phyloP scores from a whole-genome alignment of 2,329 filamentous ascomycete genomes.

The Alternaria metachromatica region DNA sequence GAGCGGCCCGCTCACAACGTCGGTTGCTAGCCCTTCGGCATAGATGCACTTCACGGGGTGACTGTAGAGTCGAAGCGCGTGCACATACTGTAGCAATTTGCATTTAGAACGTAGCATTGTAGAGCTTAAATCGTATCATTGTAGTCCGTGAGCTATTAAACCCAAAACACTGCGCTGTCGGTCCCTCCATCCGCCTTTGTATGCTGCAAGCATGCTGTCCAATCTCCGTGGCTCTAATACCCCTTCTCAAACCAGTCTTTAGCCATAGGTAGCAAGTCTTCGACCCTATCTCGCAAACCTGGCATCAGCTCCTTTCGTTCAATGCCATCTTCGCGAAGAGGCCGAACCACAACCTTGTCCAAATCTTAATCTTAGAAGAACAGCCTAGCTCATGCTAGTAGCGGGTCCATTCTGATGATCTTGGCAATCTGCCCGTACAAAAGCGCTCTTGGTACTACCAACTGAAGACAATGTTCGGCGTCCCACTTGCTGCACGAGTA shows the following conservation, averaged over 20 bases:
- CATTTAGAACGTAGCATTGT: not conserved
- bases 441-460: not conserved
- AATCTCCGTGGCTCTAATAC: not conserved
- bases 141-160: not conserved
- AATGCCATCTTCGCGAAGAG: not conserved
- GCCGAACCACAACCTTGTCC: not conserved
- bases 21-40: conserved; percentile 34
- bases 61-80: not conserved
- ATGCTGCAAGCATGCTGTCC: not conserved
- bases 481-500: not conserved
- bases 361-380: too few species aligned
- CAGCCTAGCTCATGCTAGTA: not conserved
- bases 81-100: not conserved
- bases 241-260: not conserved
- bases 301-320: not conserved
- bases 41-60: not conserved
- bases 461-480: not conserved
- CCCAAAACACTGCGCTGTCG: not conserved
- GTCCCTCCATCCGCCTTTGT: not conserved
- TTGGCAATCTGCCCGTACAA: not conserved
- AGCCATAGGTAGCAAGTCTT: not conserved
- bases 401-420: not conserved
- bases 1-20: conserved; percentile 55
- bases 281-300: not conserved
- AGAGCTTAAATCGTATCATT: not conserved